Percentiles rank a stretch among this genome's conserved stretches.
Evolutionary conservation across 129 eudicot species (phyloP).

Genomic region (Glebionis coronaria): DNA sequence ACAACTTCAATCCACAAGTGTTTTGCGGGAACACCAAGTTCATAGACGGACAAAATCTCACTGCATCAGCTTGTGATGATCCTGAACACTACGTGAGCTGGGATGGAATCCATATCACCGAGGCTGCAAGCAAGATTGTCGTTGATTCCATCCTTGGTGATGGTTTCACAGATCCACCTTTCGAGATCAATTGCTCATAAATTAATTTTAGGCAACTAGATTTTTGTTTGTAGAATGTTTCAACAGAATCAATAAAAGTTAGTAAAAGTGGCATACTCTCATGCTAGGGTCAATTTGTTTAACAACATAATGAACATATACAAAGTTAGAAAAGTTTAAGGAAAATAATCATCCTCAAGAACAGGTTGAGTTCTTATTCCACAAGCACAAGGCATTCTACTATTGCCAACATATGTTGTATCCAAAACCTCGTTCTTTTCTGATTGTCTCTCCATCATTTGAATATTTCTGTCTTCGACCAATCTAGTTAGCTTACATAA

Average conservation of each 20-base stretch:
- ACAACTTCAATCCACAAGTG: conserved; percentile 57
- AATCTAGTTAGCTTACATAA: conserved; percentile 29
- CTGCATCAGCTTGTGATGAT: conserved; percentile 65
- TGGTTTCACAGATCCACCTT: conserved; percentile 63
- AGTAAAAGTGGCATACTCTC: conserved; percentile 56
- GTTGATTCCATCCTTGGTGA: conserved; percentile 55
- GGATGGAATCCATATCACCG: conserved; percentile 10
- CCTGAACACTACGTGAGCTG: conserved; percentile 78
- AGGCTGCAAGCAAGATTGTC: conserved; percentile 1
- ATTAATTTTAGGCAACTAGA: neutral
- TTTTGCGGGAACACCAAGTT: conserved; percentile 65
- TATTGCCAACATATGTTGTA: conserved; percentile 54
- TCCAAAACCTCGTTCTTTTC: conserved; percentile 61
- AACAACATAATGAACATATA: neutral
- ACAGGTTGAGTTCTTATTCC: conserved; percentile 76
- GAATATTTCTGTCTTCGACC: conserved; percentile 28
- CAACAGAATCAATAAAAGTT: conserved; percentile 35
- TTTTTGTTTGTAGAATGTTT: conserved; percentile 26
- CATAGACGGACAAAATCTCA: conserved; percentile 44
- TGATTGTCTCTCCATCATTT: conserved; percentile 54
- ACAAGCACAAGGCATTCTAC: conserved; percentile 87
- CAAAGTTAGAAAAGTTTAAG: conserved; percentile 34
- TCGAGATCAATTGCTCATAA: conserved; percentile 26
- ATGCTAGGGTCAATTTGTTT: conserved; percentile 28
- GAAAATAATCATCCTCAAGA: conserved; percentile 61